Evolutionary conservation across 179 eudicot species (phyloP).

Genomic region (Drosera spatulata): DNA sequence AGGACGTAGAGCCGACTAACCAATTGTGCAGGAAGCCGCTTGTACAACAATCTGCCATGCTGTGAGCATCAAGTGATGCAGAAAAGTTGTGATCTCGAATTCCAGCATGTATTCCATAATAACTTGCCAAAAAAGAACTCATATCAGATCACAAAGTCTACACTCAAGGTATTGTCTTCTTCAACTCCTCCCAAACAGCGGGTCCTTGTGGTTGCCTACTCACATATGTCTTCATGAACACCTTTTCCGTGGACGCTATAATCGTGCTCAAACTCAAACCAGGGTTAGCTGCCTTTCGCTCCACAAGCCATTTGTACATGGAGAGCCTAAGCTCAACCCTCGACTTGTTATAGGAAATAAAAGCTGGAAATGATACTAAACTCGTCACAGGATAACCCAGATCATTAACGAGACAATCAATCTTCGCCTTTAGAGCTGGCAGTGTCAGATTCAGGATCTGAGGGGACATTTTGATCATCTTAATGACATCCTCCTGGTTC

Average conservation of each 20-base stretch:
- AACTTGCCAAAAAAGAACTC: background rate
- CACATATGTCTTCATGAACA: slow-evolving; percentile 35
- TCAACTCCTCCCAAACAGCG: slow-evolving; percentile 38
- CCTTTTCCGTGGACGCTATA: slow-evolving; percentile 30
- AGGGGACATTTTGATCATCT: slow-evolving; percentile 45
- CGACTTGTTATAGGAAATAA: slow-evolving; percentile 28
- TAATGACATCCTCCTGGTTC: slow-evolving; percentile 22
- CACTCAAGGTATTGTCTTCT: slow-evolving; percentile 13
- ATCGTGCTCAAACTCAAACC: slow-evolving; percentile 39
- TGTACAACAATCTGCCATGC: too few relatives aligned
- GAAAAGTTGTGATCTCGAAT: too few relatives aligned
- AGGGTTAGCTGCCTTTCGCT: slow-evolving; percentile 20
- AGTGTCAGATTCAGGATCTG: slow-evolving; percentile 47
- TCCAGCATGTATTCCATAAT: too few relatives aligned
- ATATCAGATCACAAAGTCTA: slow-evolving; percentile 3
- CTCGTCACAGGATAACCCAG: slow-evolving; percentile 47
- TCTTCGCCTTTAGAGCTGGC: slow-evolving; percentile 37
- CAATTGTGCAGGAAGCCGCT: too few relatives aligned
- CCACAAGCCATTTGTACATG: slow-evolving; percentile 62
- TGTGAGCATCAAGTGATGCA: too few relatives aligned
- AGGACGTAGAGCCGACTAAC: too few relatives aligned
- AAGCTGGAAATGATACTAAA: slow-evolving; percentile 37
- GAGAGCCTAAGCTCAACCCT: slow-evolving; percentile 56
- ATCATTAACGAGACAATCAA: slow-evolving; percentile 39
- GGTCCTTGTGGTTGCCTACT: slow-evolving; percentile 45